Evolutionary conservation across 2,329 filamentous ascomycete species (phyloP), one percentile per base, ranked within the genome.

Genomic region (Diaporthe citriasiana): DNA sequence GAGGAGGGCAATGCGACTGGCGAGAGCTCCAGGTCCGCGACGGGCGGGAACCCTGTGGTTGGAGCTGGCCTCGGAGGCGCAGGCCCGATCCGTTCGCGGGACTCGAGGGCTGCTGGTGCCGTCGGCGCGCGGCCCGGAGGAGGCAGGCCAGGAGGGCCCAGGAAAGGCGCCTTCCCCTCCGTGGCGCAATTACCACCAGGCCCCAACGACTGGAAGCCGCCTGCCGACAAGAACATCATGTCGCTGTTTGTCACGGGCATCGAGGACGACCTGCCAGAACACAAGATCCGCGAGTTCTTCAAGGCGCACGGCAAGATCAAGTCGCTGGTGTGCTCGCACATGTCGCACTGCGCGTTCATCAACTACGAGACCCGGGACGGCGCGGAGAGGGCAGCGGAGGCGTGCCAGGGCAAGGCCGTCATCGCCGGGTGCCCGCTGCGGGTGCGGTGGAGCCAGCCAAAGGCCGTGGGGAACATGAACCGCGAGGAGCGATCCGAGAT

Each of bases 291-390:
- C 63, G 93, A 95, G 3, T 97, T 97, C 83, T 99, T 99, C 86
- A 91, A 94, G 75, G 90, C 90, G 25, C 95, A 95, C 79, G 97
- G 97, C 76, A 94, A 96, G 80, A 92, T 99, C 75, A 94, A 97
- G 79, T 98, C 95, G 35, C 86, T 99, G 22, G 93, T 99, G 50
- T 98, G 97, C 83, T 98, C 95, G 9, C 97, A 99, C 85, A 95
- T 97, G 86, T 96, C 96, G 22, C 97, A 98, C 81, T 98, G 95
- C 82, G 97, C 97, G 1, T 99, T 98, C 81, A 88, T 99, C 84
- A 99, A 99, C 84, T 99, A 95, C 82, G 92, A 95, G 78, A 94
- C 93, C 4, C 90, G 97, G 73, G 91, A 94, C 76, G 93, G 90
- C 0, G 97, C 97, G 0, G 97, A 99, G 84, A 92, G 89, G 74